Conservation (phyloP, 2,329 filamentous ascomycete genomes). For the Colletotrichum sp. region DNA sequence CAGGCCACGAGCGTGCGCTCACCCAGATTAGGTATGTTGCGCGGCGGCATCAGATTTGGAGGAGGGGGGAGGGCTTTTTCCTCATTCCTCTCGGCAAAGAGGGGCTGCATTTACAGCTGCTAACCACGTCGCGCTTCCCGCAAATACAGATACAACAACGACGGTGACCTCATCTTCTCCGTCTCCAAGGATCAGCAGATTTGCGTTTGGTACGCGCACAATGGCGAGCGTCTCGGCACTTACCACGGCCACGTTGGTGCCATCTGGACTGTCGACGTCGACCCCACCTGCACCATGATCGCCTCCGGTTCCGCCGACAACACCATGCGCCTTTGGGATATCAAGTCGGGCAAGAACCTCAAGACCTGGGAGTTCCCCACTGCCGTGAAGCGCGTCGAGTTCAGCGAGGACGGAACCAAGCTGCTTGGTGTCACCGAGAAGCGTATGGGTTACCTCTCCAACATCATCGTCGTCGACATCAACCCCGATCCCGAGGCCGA, state of each 20-base stretch:
- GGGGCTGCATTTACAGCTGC: neutral
- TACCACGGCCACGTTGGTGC: conserved; percentile 97
- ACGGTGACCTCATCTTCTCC: conserved; percentile 97
- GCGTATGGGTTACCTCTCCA: conserved; percentile 94
- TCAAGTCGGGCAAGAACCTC: conserved; percentile 88
- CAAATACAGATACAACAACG: conserved; percentile 76
- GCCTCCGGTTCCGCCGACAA: conserved; percentile 97
- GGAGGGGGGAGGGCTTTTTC: conserved; percentile 2
- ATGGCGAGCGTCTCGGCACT: conserved; percentile 95
- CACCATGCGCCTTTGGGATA: conserved; percentile 96
- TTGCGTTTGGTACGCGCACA: conserved; percentile 96
- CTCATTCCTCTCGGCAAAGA: neutral
- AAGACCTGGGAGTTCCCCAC: conserved; percentile 99
- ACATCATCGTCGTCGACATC: conserved; percentile 92
- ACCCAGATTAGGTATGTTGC: conserved; percentile 83
- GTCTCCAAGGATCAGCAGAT: conserved; percentile 96
- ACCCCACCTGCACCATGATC: conserved; percentile 89
- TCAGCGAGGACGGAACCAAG: conserved; percentile 90
- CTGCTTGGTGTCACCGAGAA: conserved; percentile 96
- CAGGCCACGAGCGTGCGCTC: conserved; percentile 95
- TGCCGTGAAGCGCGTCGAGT: conserved; percentile 97
- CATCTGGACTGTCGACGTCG: conserved; percentile 97
- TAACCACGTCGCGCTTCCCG: neutral
- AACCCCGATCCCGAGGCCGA: conserved; percentile 80
- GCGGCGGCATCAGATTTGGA: neutral